A percentile compares a stretch with the other conserved stretches of the same genome.
phyloP scores from a whole-genome alignment of 495 filamentous ascomycete genomes.

The Neurospora sp. region DNA sequence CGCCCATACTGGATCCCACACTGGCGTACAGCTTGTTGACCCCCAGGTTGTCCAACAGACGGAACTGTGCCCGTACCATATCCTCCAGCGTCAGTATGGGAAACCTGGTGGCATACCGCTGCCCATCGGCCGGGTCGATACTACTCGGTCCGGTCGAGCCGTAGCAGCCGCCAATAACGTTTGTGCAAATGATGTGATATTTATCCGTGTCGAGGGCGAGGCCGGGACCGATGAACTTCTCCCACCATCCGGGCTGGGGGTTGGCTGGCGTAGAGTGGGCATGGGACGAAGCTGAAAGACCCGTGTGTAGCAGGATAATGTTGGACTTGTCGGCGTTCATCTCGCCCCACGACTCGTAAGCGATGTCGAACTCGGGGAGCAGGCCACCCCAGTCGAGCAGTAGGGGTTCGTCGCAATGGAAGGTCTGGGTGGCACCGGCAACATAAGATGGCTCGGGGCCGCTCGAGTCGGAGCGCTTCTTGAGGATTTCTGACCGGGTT shows the following conservation, averaged over 20 bases:
- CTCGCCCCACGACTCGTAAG: slow-evolving; percentile 88
- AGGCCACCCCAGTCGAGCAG: slow-evolving; percentile 90
- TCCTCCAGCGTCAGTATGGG: slow-evolving; percentile 94
- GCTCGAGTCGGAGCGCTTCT: slow-evolving; percentile 38
- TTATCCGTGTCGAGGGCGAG: slow-evolving; percentile 79
- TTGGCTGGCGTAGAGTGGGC: slow-evolving; percentile 82
- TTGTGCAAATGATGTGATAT: slow-evolving; percentile 92
- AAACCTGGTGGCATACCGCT: slow-evolving; percentile 89
- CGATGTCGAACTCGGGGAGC: slow-evolving; percentile 74
- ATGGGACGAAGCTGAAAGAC: slow-evolving; percentile 90
- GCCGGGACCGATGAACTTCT: slow-evolving; percentile 94
- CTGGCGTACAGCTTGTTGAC: slow-evolving; percentile 81
- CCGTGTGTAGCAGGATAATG: slow-evolving; percentile 85
- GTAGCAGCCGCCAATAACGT: slow-evolving; percentile 93
- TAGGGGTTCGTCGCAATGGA: slow-evolving; percentile 61
- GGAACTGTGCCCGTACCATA: slow-evolving; percentile 95
- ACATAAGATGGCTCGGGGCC: slow-evolving; percentile 95
- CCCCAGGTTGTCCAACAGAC: slow-evolving; percentile 69
- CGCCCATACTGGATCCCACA: slow-evolving; percentile 94
- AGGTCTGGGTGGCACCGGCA: slow-evolving; percentile 66
- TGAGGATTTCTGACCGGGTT: slow-evolving; percentile 64
- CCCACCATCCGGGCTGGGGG: slow-evolving; percentile 93
- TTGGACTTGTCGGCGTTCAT: slow-evolving; percentile 79
- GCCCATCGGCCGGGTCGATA: slow-evolving; percentile 77
- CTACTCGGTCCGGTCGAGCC: slow-evolving; percentile 87